These are phyloP conservation scores for Dipteronia dyeriana DNA, from an alignment of 345 rosid species.

Conservation along the genomic window DNA sequence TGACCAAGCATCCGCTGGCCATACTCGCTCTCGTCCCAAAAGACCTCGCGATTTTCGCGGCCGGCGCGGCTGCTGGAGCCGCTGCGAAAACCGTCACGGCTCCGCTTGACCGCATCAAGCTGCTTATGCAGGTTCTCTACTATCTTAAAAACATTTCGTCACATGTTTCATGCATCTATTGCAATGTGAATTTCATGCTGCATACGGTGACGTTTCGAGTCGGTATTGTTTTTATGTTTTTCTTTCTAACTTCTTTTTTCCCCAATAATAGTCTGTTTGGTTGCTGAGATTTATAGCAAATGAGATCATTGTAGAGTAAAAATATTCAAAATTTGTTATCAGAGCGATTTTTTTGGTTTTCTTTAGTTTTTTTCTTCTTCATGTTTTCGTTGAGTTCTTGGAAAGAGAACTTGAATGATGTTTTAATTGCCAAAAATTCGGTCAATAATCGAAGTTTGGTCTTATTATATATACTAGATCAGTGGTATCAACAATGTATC, in stretches of 20 bases:
- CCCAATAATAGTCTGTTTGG: not conserved
- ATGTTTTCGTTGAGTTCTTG: too few species aligned
- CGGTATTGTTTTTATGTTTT: not conserved
- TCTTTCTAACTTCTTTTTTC: not conserved
- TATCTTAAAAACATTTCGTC: not conserved
- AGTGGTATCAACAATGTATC: not conserved
- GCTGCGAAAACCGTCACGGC: conserved; percentile 95
- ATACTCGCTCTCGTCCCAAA: conserved; percentile 62
- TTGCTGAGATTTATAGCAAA: not conserved
- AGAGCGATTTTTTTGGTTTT: not conserved
- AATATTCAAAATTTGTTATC: not conserved
- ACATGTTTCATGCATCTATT: not conserved
- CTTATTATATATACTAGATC: not conserved
- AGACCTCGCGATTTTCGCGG: conserved; percentile 77
- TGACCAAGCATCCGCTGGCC: conserved; percentile 73
- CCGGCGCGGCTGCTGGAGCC: conserved; percentile 95
- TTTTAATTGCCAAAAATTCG: too few species aligned
- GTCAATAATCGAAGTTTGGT: too few species aligned
- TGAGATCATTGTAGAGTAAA: not conserved
- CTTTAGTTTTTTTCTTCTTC: not conserved
- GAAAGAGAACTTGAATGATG: too few species aligned
- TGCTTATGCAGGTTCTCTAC: conserved; percentile 86
- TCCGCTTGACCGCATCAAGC: conserved; percentile 94
- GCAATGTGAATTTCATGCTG: not conserved
- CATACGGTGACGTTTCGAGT: not conserved